phyloP scores from a whole-genome alignment of 1,139 yeast genomes.

The Diutina rugosa region DNA sequence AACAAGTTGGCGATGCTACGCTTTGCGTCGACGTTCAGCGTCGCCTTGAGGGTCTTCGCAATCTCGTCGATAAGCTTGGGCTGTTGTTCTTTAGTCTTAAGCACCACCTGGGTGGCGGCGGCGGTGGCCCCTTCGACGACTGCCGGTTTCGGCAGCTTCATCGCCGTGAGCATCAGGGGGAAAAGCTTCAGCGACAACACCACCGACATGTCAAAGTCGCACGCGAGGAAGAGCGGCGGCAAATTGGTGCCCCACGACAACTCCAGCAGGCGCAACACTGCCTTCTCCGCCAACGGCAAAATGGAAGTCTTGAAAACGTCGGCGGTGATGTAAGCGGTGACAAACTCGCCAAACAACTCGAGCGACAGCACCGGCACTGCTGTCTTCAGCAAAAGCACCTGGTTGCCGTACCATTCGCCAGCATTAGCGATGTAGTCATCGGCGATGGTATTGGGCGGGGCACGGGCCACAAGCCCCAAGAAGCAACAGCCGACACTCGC shows the following conservation, averaged over 20 bases:
- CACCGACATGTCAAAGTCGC: slow-evolving; percentile 1
- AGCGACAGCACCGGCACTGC: slow-evolving; percentile 16
- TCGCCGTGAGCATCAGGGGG: slow-evolving; percentile 44
- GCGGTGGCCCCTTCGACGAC: slow-evolving; percentile 43
- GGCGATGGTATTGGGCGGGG: not conserved
- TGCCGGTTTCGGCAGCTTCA: slow-evolving; percentile 59
- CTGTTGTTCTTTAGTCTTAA: slow-evolving; percentile 8
- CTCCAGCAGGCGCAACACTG: slow-evolving; percentile 76
- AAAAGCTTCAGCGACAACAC: slow-evolving; percentile 39
- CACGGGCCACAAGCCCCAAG: not conserved
- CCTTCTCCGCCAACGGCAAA: slow-evolving; percentile 59
- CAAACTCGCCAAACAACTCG: slow-evolving; percentile 23
- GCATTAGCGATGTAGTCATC: not conserved
- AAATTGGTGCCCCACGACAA: slow-evolving; percentile 40
- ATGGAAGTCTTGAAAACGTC: slow-evolving; percentile 29
- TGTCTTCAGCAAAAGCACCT: slow-evolving; percentile 31
- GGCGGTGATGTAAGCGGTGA: slow-evolving; percentile 27
- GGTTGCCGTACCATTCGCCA: not conserved
- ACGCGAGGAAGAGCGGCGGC: slow-evolving; percentile 5
- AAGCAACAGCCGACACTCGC: not conserved
- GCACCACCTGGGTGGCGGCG: slow-evolving; percentile 20
- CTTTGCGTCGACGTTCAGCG: slow-evolving; percentile 62
- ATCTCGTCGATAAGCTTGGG: slow-evolving; percentile 33
- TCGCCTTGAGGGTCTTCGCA: slow-evolving; percentile 42
- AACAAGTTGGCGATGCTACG: slow-evolving; percentile 5